A percentile compares a stretch with the other conserved stretches of the same genome.
Evolutionary conservation across 2,329 filamentous ascomycete species (phyloP).

Genomic region (Colletotrichum sp.): DNA sequence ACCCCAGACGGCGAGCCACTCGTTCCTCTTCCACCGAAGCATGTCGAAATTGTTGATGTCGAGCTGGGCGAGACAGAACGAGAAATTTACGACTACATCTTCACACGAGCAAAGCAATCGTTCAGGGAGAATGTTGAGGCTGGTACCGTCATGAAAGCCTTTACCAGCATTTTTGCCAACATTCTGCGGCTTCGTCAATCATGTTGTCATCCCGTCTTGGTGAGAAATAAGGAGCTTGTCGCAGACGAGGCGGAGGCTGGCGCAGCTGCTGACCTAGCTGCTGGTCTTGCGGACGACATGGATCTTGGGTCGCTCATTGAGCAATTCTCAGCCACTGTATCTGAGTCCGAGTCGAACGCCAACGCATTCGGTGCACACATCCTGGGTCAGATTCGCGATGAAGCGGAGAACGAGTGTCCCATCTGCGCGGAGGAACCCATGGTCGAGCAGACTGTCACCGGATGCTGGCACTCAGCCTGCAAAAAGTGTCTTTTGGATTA

Average conservation of each 20-base stretch:
- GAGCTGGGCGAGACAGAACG: conserved; percentile 85
- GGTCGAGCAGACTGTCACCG: conserved; percentile 91
- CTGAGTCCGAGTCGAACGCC: conserved; percentile 61
- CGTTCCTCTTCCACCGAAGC: conserved; percentile 82
- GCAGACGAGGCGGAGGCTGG: conserved; percentile 88
- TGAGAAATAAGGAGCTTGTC: conserved; percentile 82
- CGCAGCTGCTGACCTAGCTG: conserved; percentile 76
- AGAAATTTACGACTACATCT: conserved; percentile 93
- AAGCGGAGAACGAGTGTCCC: conserved; percentile 88
- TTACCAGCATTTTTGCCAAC: conserved; percentile 96
- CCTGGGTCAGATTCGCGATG: conserved; percentile 87
- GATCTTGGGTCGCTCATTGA: conserved; percentile 86
- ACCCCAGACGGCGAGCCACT: conserved; percentile 79
- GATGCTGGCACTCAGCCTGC: conserved; percentile 97
- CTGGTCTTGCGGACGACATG: conserved; percentile 93
- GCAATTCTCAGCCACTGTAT: conserved; percentile 76
- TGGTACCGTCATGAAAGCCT: conserved; percentile 92
- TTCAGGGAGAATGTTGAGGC: conserved; percentile 89
- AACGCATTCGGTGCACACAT: conserved; percentile 85
- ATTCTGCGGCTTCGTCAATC: conserved; percentile 91
- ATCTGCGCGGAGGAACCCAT: conserved; percentile 96
- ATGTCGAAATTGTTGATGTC: conserved; percentile 84
- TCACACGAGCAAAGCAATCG: conserved; percentile 78
- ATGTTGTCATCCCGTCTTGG: conserved; percentile 91
- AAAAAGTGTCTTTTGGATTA: conserved; percentile 91